These are phyloP conservation scores for Russula sp. DNA, from an alignment of 768 basidiomycete genomes.

Conservation along the genomic window DNA sequence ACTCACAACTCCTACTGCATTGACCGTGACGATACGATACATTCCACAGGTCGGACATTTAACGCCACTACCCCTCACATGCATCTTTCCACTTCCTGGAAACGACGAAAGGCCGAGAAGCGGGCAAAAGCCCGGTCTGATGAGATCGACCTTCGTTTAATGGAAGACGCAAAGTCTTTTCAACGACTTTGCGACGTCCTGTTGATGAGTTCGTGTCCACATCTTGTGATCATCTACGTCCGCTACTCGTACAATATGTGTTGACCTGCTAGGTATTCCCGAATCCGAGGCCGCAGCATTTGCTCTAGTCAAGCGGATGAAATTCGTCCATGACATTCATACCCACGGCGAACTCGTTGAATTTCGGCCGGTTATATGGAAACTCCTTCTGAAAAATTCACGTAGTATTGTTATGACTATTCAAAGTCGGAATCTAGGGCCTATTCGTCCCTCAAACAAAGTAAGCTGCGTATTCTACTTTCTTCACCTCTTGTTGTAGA, in stretches of 20 bases:
- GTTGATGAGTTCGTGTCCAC: constrained; percentile 64
- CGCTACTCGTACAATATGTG: background rate
- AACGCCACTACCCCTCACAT: background rate
- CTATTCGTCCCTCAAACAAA: background rate
- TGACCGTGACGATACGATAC: too few relatives aligned
- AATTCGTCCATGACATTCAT: constrained; percentile 40
- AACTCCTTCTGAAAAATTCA: constrained; percentile 5
- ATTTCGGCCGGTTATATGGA: constrained; percentile 14
- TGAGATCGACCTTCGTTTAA: constrained; percentile 71
- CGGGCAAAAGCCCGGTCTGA: constrained; percentile 54
- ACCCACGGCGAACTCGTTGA: constrained; percentile 34
- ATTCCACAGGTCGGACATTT: background rate
- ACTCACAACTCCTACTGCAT: too few relatives aligned
- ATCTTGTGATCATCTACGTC: background rate
- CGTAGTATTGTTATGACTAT: background rate
- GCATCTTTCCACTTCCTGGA: background rate
- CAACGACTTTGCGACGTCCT: constrained; percentile 87
- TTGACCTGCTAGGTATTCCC: constrained; percentile 9
- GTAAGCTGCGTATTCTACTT: background rate
- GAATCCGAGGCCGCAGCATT: constrained; percentile 8
- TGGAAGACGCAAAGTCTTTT: constrained; percentile 70
- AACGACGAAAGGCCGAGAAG: background rate
- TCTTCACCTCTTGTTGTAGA: background rate
- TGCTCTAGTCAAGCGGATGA: constrained; percentile 9
- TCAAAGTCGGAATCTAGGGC: too few relatives aligned